phyloP scores from a whole-genome alignment of 495 filamentous ascomycete genomes.

The Xylaria longipes region DNA sequence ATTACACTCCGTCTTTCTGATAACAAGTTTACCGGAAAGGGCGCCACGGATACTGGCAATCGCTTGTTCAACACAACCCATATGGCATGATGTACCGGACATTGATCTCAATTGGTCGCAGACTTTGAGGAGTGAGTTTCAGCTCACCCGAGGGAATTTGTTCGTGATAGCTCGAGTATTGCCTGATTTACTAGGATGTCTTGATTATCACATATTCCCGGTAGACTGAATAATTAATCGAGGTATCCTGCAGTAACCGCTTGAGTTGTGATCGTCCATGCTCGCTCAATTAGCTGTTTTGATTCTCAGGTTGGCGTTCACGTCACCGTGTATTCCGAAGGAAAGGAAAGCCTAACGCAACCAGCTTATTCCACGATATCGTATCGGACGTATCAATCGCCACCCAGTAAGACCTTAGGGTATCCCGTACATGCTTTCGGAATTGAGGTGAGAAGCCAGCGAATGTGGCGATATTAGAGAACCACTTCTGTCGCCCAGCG shows the following conservation, averaged over 20 bases:
- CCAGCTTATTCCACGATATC: constrained; percentile 4
- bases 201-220: background rate
- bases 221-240: background rate
- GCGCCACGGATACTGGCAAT: constrained; percentile 63
- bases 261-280: background rate
- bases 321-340: background rate
- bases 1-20: constrained; percentile 61
- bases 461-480: constrained; percentile 12
- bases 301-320: background rate
- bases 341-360: background rate
- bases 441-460: constrained; percentile 16
- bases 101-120: too few relatives aligned
- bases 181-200: background rate
- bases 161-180: background rate
- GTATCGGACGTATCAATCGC: constrained; percentile 17
- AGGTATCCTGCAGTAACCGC: background rate
- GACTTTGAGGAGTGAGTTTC: background rate
- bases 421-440: background rate
- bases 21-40: constrained; percentile 61
- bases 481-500: constrained; percentile 7
- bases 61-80: background rate
- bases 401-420: constrained; percentile 16
- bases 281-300: background rate
- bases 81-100: background rate
- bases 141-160: background rate